phyloP scores from a whole-genome alignment of 257 asterid species.

The Ilex asprella region DNA sequence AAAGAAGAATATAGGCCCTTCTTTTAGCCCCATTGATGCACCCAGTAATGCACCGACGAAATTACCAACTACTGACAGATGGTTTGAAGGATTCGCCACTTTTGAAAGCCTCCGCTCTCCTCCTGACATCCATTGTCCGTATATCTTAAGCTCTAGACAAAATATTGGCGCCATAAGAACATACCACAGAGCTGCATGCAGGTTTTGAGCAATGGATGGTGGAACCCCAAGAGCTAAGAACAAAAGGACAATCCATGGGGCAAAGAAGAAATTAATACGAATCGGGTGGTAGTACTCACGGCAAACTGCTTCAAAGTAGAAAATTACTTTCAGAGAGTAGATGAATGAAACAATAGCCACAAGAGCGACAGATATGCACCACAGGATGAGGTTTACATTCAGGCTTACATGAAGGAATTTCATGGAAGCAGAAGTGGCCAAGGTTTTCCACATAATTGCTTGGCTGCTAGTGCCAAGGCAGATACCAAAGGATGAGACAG shows the following conservation, averaged over 20 bases:
- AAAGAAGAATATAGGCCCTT: slow-evolving; percentile 83
- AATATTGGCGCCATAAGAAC: slow-evolving; percentile 67
- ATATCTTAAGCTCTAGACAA: slow-evolving; percentile 65
- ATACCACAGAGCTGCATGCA: slow-evolving; percentile 53
- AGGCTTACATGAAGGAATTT: slow-evolving; percentile 46
- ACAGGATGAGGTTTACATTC: slow-evolving; percentile 46
- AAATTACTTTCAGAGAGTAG: slow-evolving; percentile 52
- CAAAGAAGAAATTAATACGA: slow-evolving; percentile 89
- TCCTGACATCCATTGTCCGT: slow-evolving; percentile 98
- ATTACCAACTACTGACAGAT: slow-evolving; percentile 70
- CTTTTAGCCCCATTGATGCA: slow-evolving; percentile 78
- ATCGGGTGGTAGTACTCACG: slow-evolving; percentile 89
- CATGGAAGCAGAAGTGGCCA: slow-evolving; percentile 53
- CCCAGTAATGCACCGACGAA: slow-evolving; percentile 90
- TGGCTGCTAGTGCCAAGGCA: slow-evolving; percentile 94
- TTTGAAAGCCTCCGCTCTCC: slow-evolving; percentile 80
- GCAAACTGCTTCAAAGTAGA: slow-evolving; percentile 93
- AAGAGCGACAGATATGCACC: slow-evolving; percentile 59
- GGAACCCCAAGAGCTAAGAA: slow-evolving; percentile 67
- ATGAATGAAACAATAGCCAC: slow-evolving; percentile 23
- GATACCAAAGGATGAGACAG: slow-evolving; percentile 69
- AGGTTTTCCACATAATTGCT: slow-evolving; percentile 88
- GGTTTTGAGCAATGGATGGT: slow-evolving; percentile 29
- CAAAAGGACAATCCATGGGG: slow-evolving; percentile 73
- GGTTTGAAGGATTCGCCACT: slow-evolving; percentile 91